These are phyloP conservation scores for Collybia sordida DNA, from an alignment of 768 basidiomycete species.

Conservation along the genomic window DNA sequence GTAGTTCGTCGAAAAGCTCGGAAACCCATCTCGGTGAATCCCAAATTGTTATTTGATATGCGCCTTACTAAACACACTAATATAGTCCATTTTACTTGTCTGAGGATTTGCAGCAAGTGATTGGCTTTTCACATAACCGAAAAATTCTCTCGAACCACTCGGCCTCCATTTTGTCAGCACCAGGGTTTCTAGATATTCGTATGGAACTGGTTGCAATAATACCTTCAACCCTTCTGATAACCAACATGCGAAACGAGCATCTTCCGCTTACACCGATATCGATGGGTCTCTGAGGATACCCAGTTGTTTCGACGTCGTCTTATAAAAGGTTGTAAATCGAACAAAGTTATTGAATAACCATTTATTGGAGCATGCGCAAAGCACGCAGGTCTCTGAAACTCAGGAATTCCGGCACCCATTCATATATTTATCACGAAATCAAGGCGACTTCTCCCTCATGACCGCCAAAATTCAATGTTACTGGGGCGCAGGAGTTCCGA, in stretches of 20 bases:
- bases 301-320: slow-evolving; percentile 20
- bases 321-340: slow-evolving; percentile 18
- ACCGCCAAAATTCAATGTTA: background rate
- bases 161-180: slow-evolving; percentile 38
- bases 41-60: too few relatives aligned
- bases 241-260: slow-evolving; percentile 12
- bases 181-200: slow-evolving; percentile 38
- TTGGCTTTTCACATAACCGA: slow-evolving; percentile 44
- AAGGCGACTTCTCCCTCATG: background rate
- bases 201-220: slow-evolving; percentile 24
- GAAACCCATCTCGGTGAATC: too few relatives aligned
- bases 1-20: too few relatives aligned
- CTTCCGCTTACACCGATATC: background rate
- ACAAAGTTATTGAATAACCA: background rate
- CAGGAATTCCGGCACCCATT: slow-evolving; percentile 17
- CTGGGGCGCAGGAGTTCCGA: background rate
- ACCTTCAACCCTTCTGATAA: slow-evolving; percentile 11
- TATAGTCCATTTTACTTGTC: slow-evolving; percentile 44
- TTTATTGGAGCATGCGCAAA: slow-evolving; percentile 20
- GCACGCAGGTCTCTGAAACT: slow-evolving; percentile 30
- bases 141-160: slow-evolving; percentile 28
- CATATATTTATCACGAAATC: background rate
- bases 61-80: too few relatives aligned
- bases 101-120: slow-evolving; percentile 54
- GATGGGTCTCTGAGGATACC: slow-evolving; percentile 9